Evolutionary conservation across 768 basidiomycete species (phyloP).

Genomic region (Tricholomella constricta): DNA sequence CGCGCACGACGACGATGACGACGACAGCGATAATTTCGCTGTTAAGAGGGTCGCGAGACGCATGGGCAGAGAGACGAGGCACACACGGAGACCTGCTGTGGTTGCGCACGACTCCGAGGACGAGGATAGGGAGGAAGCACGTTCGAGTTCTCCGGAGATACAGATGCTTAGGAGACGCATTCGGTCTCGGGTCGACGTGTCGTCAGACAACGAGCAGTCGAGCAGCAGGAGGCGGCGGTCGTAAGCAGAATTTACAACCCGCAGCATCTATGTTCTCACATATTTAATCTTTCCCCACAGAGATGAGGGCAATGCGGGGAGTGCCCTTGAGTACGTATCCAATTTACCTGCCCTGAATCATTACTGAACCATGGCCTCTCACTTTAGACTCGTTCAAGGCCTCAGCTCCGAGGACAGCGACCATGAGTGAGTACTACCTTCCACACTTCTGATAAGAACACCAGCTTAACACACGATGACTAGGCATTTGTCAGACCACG

Average conservation of each 20-base stretch:
- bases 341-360: not conserved
- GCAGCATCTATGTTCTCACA: not conserved
- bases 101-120: constrained; percentile 6
- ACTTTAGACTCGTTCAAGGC: not conserved
- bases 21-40: too few species aligned
- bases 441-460: not conserved
- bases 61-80: not conserved
- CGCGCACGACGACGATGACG: constrained; percentile 1
- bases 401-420: constrained; percentile 6
- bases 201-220: not conserved
- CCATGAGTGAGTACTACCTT: constrained; percentile 3
- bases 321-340: not conserved
- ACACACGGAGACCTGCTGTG: not conserved
- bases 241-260: not conserved
- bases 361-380: not conserved
- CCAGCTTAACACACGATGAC: not conserved
- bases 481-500: not conserved
- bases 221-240: not conserved
- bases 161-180: not conserved
- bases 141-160: not conserved
- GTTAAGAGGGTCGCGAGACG: not conserved
- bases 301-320: not conserved
- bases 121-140: constrained; percentile 4
- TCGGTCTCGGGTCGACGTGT: not conserved
- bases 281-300: not conserved